These are phyloP conservation scores for Candida argentea DNA, from an alignment of 805 yeast species.

Conservation along the genomic window DNA sequence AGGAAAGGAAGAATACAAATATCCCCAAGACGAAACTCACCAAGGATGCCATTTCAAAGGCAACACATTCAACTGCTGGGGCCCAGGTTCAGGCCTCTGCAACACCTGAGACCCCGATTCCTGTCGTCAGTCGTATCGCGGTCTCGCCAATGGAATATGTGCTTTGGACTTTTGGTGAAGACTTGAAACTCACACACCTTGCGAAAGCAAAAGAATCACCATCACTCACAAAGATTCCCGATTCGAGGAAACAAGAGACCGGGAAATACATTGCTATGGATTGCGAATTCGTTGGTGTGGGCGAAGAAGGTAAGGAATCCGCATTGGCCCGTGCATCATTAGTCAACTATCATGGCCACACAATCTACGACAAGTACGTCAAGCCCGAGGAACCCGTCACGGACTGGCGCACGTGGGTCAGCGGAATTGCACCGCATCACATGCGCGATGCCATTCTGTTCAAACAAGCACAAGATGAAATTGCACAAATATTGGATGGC, in stretches of 20 bases:
- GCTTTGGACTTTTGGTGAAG: constrained; percentile 3
- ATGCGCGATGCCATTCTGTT: constrained; percentile 62
- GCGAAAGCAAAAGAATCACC: not conserved
- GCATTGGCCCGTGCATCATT: constrained; percentile 81
- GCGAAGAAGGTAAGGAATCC: constrained; percentile 57
- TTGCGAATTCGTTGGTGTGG: constrained; percentile 92
- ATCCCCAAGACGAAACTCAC: not conserved
- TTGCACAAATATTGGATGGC: constrained; percentile 41
- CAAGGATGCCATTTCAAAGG: not conserved
- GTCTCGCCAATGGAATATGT: no score
- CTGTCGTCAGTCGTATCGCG: no score
- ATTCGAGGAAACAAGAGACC: constrained; percentile 28
- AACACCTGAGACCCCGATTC: no score
- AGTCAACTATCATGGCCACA: constrained; percentile 72
- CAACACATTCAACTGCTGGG: no score
- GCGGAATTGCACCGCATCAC: constrained; percentile 68
- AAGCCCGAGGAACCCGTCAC: constrained; percentile 66
- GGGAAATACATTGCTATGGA: constrained; percentile 80
- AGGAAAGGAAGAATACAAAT: not conserved
- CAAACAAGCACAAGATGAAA: constrained; percentile 52
- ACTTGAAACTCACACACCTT: constrained; percentile 1
- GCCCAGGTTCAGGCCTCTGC: no score
- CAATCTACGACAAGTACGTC: constrained; percentile 65
- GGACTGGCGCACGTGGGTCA: constrained; percentile 89
- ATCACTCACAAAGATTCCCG: constrained; percentile 6